A percentile compares a stretch with the other conserved stretches of the same genome.
These are phyloP conservation scores for Fraxinus cuspidata DNA, from an alignment of 257 asterid genomes.

Conservation along the genomic window DNA sequence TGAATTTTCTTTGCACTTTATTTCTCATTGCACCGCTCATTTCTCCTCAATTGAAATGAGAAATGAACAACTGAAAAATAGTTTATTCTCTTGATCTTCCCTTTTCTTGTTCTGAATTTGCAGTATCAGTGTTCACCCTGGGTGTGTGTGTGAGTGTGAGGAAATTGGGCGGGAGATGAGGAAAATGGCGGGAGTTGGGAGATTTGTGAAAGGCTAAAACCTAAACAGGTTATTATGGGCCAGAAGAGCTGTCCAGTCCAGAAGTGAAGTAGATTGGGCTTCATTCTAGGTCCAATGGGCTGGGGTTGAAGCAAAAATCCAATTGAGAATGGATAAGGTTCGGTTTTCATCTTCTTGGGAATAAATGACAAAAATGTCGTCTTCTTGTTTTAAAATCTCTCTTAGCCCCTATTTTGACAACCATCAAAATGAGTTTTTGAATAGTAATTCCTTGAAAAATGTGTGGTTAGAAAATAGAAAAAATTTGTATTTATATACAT, in stretches of 20 bases:
- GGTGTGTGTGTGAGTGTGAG: conserved; percentile 5
- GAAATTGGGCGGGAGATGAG: conserved; percentile 32
- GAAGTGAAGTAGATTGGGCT: not conserved
- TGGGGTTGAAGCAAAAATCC: too few species aligned
- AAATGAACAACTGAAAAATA: not conserved
- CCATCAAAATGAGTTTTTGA: too few species aligned
- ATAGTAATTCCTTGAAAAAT: too few species aligned
- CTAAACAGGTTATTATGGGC: not conserved
- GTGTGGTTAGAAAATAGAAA: too few species aligned
- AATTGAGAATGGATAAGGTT: too few species aligned
- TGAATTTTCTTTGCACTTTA: conserved; percentile 83
- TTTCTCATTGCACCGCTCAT: conserved; percentile 61
- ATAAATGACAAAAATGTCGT: too few species aligned
- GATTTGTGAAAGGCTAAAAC: not conserved
- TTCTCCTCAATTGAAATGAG: not conserved
- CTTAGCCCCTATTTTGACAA: too few species aligned
- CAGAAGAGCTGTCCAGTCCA: not conserved
- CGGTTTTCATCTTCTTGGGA: too few species aligned
- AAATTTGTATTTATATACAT: too few species aligned
- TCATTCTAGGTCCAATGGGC: not conserved
- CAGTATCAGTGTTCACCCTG: not conserved
- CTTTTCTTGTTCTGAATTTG: conserved; percentile 6
- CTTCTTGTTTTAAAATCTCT: too few species aligned
- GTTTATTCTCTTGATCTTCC: not conserved
- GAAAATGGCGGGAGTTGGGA: conserved; percentile 9